Conservation (phyloP, 352 stramenopile species). For the Globisporangium carolinianum region DNA sequence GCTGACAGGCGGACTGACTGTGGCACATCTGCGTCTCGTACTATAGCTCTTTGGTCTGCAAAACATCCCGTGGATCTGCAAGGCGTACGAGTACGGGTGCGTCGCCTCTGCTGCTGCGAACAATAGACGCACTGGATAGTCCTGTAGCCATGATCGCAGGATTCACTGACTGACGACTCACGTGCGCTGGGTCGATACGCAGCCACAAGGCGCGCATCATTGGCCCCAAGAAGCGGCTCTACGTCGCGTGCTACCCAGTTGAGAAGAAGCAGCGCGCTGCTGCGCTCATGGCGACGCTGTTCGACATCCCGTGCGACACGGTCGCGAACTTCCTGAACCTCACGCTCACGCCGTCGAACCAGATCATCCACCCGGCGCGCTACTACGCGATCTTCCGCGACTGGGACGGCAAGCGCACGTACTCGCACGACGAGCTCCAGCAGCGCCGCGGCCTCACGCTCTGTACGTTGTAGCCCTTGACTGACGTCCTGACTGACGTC, state of each 20-base stretch:
- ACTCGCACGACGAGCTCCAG: constrained; percentile 78
- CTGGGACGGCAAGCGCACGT: constrained; percentile 88
- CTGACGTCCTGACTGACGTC: too few relatives aligned
- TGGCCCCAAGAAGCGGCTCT: constrained; percentile 87
- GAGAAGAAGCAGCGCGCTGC: constrained; percentile 76
- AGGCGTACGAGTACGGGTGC: constrained; percentile 81
- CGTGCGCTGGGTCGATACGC: neutral
- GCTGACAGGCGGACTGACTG: constrained; percentile 1
- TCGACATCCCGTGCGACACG: constrained; percentile 88
- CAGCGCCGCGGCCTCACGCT: constrained; percentile 84
- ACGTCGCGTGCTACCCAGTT: constrained; percentile 87
- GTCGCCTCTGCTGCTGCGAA: neutral
- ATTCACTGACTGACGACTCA: constrained; percentile 2
- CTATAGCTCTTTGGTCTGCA: constrained; percentile 86
- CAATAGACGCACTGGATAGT: neutral
- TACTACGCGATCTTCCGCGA: constrained; percentile 92
- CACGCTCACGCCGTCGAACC: constrained; percentile 90
- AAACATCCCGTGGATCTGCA: constrained; percentile 94
- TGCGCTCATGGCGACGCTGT: constrained; percentile 80
- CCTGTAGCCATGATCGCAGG: too few relatives aligned
- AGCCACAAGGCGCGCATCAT: constrained; percentile 88
- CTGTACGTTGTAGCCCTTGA: constrained; percentile 37
- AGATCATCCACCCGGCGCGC: constrained; percentile 90
- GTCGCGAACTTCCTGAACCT: constrained; percentile 92
- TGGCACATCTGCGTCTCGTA: neutral